Evolutionary conservation across 345 rosid species (phyloP), one percentile per base, ranked within the genome.

Genomic region (Citrus unshiu): DNA sequence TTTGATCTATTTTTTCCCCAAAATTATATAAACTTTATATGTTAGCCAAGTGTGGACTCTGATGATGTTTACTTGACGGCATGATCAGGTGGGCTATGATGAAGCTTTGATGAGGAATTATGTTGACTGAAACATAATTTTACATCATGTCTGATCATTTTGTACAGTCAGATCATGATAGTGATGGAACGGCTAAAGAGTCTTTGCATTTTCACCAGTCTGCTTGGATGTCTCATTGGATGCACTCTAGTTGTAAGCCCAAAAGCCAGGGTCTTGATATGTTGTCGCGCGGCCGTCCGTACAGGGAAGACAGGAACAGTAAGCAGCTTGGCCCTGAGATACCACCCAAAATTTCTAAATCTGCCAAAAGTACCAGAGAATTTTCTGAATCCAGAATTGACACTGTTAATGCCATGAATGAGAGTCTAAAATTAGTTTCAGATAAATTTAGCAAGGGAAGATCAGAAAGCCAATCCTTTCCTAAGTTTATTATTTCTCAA

Each of bases 151-250:
- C 90, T 68, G 84, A 83, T 79, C 84, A 12, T 40, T 74, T 22
- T 46, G 68, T 69, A 39, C 83, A 69, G 43, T 78, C 86, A 70
- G 70, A 76, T 29, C 59, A 59, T 61, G 85, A 46, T 30, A 74
- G 75, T 30, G 77, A 84, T 65, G 86, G 78, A 60, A 68, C 27
- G 5, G 58, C 72, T 61, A 81, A 79, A 67, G 78, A 78, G 65
- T 83, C 90, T 18, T 62, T 63, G 27, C 84, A 75, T 74, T 78
- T 84, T 72, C 35, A 58, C 81, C 90, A 91, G 77, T 86, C 91
- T 73, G 68, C 68, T 39, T 93, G 97, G 95, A 87, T 92, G 88
- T 90, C 88, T 87, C 97, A 83, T 72, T 91, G 97, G 95, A 81
- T 24, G 69, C 88, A 10, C 21, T 19, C 83, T 30, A 65, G 79